These are phyloP conservation scores for Mycena metata DNA, from an alignment of 768 basidiomycete species.

Conservation along the genomic window DNA sequence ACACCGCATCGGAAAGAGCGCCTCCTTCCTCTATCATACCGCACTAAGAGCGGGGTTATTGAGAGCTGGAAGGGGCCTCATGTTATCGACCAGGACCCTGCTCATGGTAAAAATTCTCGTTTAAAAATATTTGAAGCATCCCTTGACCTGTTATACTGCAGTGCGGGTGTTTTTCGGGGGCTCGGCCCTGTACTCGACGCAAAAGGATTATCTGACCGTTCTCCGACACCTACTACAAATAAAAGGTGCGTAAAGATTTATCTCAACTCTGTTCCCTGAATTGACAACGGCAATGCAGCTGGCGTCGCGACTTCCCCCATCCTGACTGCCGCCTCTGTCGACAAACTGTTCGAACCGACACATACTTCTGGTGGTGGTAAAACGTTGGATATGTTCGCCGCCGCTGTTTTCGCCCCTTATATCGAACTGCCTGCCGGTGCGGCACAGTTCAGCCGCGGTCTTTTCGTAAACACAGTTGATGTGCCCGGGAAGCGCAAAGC, in stretches of 20 bases:
- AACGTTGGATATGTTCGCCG: not conserved
- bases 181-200: slow-evolving; percentile 36
- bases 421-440: slow-evolving; percentile 4
- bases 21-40: slow-evolving; percentile 32
- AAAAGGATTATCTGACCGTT: slow-evolving; percentile 41
- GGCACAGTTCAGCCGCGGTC: slow-evolving; percentile 17
- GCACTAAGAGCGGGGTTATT: slow-evolving; percentile 29
- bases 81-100: slow-evolving; percentile 34
- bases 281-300: not conserved
- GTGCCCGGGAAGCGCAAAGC: slow-evolving; percentile 14
- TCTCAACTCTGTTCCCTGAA: not conserved
- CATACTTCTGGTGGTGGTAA: slow-evolving; percentile 8
- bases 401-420: not conserved
- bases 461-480: slow-evolving; percentile 21
- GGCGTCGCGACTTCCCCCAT: slow-evolving; percentile 22
- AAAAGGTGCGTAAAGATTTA: slow-evolving; percentile 1
- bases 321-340: slow-evolving; percentile 21
- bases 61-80: slow-evolving; percentile 29
- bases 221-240: slow-evolving; percentile 33
- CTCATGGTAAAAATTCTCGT: slow-evolving; percentile 27
- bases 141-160: not conserved
- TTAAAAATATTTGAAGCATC: too few species aligned
- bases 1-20: slow-evolving; percentile 33
- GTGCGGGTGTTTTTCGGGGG: slow-evolving; percentile 40
- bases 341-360: slow-evolving; percentile 17